Evolutionary conservation across 352 stramenopile genomes (phyloP), one percentile per base, ranked within the genome.

Genomic region (Phytophthora pinifolia): DNA sequence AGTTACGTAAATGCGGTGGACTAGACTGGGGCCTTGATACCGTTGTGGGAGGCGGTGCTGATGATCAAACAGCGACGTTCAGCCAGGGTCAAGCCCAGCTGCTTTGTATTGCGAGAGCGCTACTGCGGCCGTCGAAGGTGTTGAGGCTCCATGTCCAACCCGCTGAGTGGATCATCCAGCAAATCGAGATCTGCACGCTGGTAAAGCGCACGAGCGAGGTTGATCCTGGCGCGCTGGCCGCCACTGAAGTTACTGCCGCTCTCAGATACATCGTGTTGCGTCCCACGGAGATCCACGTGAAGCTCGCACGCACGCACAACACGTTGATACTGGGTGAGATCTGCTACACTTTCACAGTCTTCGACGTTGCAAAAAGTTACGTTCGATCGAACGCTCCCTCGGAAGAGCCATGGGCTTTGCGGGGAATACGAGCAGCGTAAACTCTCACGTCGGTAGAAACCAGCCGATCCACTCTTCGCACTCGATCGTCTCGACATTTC

Each of bases 91-190:
- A 96, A 55, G 67, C 67, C 4, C 86, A 96, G 49, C 38, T 94
- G 15, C 54, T 94, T 17, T 89, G 81, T 47, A 80, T 94, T 41
- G 82, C 81, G 7, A 75, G 86, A 17, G 86, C 86, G 3, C 51
- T 97, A 32, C 49, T 99, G 3, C 80, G 84, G 22, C 81, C 82
- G 13, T 97, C 88, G 15, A 98, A 98, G 50, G 85, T 99, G 33
- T 57, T 99, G 5, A n/a, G n/a, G n/a, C n/a, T n/a, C n/a, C n/a
- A 62, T 50, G 43, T 97, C 89, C 5, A 97, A 60, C 1, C 83
- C 84, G 18, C 79, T 94, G 8, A 97, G 68, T 2, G 86, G 83
- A 46, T 97, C 89, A 45, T 97, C 88, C n/a, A 97, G 50, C n/a
- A 97, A 52, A 30, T 94, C 94, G 10, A 97, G 49, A 8, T 34